Evolutionary conservation across 2,329 filamentous ascomycete species (phyloP).

Genomic region (Aspergillus hiratsukae): DNA sequence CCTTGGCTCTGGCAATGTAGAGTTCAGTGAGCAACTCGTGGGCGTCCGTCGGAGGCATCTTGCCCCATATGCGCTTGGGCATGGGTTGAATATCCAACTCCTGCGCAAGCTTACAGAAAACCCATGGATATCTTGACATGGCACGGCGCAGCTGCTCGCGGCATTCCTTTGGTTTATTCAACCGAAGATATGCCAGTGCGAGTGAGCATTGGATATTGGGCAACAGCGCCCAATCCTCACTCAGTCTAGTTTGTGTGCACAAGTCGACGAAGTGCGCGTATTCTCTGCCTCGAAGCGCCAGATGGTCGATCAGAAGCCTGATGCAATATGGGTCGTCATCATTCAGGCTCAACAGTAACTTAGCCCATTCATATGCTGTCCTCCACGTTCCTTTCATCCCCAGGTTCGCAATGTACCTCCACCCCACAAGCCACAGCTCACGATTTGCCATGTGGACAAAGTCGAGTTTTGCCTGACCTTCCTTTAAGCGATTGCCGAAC

Average conservation of each 20-base stretch:
- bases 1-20: conserved; percentile 71
- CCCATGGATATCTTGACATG: conserved; percentile 74
- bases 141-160: conserved; percentile 61
- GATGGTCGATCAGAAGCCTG: conserved; percentile 72
- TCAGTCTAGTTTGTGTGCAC: conserved; percentile 49
- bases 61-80: conserved; percentile 79
- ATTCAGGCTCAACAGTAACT: conserved; percentile 72
- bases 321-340: conserved; percentile 79
- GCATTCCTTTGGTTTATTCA: conserved; percentile 62
- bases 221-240: conserved; percentile 51
- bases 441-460: conserved; percentile 82
- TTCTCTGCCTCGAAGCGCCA: conserved; percentile 77
- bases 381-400: conserved; percentile 89
- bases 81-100: conserved; percentile 71
- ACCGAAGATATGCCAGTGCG: conserved; percentile 69
- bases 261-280: conserved; percentile 71
- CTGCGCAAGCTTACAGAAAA: conserved; percentile 75
- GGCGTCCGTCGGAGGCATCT: conserved; percentile 59
- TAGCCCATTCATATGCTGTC: conserved; percentile 91
- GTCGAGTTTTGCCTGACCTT: conserved; percentile 74
- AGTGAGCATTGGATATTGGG: conserved; percentile 72
- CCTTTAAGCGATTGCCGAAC: conserved; percentile 70
- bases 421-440: conserved; percentile 86
- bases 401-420: conserved; percentile 81
- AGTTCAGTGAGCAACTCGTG: conserved; percentile 69